Evolutionary conservation across 2,329 filamentous ascomycete species (phyloP).

Genomic region (Fusarium tupiense): DNA sequence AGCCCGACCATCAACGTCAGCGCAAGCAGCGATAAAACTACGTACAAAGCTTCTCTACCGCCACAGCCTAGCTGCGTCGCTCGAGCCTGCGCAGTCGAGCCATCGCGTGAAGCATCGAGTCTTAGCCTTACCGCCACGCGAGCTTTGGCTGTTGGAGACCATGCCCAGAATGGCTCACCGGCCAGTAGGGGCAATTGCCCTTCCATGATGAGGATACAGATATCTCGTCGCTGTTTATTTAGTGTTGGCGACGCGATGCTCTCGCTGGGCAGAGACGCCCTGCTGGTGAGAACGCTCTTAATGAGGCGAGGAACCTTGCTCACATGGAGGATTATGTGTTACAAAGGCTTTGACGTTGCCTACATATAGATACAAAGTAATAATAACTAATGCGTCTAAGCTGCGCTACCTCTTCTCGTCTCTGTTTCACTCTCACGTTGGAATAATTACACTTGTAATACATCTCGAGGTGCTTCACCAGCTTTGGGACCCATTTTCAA

Average conservation of each 20-base stretch:
- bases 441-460: not conserved
- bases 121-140: no score
- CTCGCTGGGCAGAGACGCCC: no score
- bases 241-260: no score
- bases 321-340: not conserved
- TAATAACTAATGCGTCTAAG: not conserved
- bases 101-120: not conserved
- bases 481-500: not conserved
- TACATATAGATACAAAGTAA: not conserved
- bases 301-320: not conserved
- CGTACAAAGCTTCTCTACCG: accelerated
- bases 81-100: not conserved
- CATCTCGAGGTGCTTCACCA: not conserved
- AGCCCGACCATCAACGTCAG: accelerated
- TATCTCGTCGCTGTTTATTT: no score
- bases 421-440: not conserved
- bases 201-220: no score
- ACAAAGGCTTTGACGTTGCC: not conserved
- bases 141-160: not conserved
- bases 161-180: not conserved
- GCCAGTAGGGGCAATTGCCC: not conserved
- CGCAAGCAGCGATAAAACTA: not conserved
- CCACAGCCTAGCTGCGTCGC: no score
- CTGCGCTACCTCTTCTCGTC: not conserved
- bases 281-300: no score